Conservation (phyloP, 257 asterid genomes). For the Capsicum chinense region DNA sequence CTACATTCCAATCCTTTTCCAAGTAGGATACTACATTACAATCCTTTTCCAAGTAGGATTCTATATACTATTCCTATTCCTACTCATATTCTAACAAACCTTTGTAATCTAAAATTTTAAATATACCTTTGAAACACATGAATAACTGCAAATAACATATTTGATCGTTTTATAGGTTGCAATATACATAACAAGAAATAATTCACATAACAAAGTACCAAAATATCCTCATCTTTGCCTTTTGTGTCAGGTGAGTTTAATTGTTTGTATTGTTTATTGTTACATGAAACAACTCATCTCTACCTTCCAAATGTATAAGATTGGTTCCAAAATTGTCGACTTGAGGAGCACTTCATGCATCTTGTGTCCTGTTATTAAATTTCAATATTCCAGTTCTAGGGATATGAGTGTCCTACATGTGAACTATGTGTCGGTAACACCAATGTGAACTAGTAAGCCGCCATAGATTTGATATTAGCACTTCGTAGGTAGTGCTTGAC, state of each 20-base stretch:
- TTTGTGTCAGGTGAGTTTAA: not conserved
- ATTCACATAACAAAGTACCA: not conserved
- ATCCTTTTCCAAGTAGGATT: no score
- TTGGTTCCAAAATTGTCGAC: not conserved
- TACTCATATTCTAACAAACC: not conserved
- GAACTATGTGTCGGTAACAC: not conserved
- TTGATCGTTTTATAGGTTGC: not conserved
- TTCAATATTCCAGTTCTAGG: not conserved
- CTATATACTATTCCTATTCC: no score
- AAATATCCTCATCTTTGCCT: conserved; percentile 2
- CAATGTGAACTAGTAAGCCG: not conserved
- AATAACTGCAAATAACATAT: not conserved
- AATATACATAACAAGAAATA: conserved; percentile 7
- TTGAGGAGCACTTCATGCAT: not conserved
- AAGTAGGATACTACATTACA: no score
- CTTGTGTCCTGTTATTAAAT: conserved; percentile 3
- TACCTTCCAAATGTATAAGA: not conserved
- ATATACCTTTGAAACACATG: not conserved
- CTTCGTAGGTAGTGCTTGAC: not conserved
- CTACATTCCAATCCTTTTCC: no score
- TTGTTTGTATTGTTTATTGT: not conserved
- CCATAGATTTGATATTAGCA: conserved; percentile 1
- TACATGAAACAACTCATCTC: conserved; percentile 4
- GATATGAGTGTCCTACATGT: not conserved
- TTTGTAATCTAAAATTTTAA: not conserved